phyloP scores from a whole-genome alignment of 2,329 filamentous ascomycete species.

The Gliomastix tumulicola region DNA sequence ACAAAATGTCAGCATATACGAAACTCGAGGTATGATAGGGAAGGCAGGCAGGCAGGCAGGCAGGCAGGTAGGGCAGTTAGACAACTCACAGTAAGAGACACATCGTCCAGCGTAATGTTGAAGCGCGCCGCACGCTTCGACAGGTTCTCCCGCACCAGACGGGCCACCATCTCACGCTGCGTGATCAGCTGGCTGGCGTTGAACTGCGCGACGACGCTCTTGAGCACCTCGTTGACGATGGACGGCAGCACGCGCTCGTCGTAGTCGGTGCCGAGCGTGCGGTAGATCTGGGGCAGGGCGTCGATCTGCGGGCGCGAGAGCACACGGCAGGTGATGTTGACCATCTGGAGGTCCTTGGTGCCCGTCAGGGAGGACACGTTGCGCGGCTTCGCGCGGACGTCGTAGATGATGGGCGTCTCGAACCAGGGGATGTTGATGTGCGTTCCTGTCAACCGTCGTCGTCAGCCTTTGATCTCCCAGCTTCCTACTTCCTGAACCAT shows the following conservation, averaged over 20 bases:
- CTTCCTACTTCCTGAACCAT: too few relatives aligned
- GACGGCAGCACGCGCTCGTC: constrained; percentile 95
- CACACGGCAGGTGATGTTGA: constrained; percentile 99
- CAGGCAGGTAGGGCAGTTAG: constrained; percentile 4
- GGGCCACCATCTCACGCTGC: constrained; percentile 93
- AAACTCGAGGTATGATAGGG: not conserved
- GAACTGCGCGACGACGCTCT: constrained; percentile 98
- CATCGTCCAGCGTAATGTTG: constrained; percentile 96
- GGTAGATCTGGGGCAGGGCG: constrained; percentile 92
- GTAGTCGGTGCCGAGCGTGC: constrained; percentile 90
- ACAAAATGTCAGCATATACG: not conserved
- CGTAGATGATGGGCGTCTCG: constrained; percentile 93
- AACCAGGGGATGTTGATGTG: constrained; percentile 95
- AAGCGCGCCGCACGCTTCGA: constrained; percentile 86
- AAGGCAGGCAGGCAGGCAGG: not conserved
- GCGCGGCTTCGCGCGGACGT: constrained; percentile 94
- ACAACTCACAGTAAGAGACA: constrained; percentile 79
- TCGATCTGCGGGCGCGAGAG: constrained; percentile 84
- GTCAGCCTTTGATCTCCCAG: too few relatives aligned
- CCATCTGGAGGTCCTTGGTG: constrained; percentile 99
- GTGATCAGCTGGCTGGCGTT: constrained; percentile 98
- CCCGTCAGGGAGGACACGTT: constrained; percentile 96
- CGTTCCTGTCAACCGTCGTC: too few relatives aligned
- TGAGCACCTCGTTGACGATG: constrained; percentile 97
- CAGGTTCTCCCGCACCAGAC: constrained; percentile 86